Percentiles rank a stretch among this genome's conserved stretches.
Conservation (phyloP, 192 early-diverging fungal genomes). For the Coemansia sp. region DNA sequence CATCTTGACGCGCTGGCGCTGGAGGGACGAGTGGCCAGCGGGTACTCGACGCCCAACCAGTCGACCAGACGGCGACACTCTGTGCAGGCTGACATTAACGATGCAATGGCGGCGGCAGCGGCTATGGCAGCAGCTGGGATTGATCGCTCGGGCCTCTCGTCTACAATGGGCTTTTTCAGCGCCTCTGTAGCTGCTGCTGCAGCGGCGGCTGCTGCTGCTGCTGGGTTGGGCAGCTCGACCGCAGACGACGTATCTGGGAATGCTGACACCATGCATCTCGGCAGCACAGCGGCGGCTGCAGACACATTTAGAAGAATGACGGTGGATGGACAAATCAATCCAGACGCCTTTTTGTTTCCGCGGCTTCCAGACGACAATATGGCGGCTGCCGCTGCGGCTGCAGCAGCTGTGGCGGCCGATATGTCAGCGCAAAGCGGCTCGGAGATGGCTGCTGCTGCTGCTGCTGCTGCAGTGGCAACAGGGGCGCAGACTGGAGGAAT, state of each 20-base stretch:
- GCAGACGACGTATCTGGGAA: neutral
- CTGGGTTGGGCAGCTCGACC: constrained; percentile 24
- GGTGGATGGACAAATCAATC: constrained; percentile 30
- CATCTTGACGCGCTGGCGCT: constrained; percentile 53
- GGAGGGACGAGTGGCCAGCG: constrained; percentile 37
- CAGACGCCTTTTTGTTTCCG: constrained; percentile 47
- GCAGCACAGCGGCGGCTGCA: constrained; percentile 4
- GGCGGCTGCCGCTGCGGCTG: constrained; percentile 20
- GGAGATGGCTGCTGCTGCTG: constrained; percentile 5
- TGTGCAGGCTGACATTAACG: constrained; percentile 47
- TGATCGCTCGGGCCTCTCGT: constrained; percentile 33
- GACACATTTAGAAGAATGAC: constrained; percentile 52
- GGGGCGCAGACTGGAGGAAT: constrained; percentile 1
- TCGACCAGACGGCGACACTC: constrained; percentile 49
- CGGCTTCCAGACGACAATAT: constrained; percentile 47
- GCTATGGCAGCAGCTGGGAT: constrained; percentile 38
- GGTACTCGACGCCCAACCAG: constrained; percentile 48
- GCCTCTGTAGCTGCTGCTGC: constrained; percentile 1
- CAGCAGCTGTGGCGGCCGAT: constrained; percentile 15
- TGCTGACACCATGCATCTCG: constrained; percentile 22
- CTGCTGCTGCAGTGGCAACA: constrained; percentile 9
- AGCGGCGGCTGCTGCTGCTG: too few relatives aligned
- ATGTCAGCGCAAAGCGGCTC: constrained; percentile 29
- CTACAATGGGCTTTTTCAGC: constrained; percentile 36
- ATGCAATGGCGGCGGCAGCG: constrained; percentile 43